Conservation (phyloP, 1,284 basidiomycete genomes). For the Sporisorium reilianum region DNA sequence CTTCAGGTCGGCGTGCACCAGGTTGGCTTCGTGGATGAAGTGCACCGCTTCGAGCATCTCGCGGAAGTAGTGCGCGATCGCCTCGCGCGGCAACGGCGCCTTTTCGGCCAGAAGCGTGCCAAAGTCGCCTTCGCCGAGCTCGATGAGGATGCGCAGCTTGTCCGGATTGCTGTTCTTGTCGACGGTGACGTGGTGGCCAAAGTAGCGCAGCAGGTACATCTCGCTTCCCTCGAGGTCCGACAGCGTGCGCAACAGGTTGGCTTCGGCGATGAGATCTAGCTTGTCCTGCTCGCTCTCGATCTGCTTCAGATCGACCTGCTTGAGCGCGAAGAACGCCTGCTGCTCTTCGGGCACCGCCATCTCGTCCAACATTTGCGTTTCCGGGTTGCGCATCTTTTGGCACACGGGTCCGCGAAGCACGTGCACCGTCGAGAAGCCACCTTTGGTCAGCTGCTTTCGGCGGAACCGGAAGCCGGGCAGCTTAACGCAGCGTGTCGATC, state of each 20-base stretch:
- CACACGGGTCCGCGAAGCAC: constrained; percentile 61
- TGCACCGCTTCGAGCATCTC: constrained; percentile 69
- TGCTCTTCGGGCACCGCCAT: constrained; percentile 54
- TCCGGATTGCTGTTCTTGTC: constrained; percentile 41
- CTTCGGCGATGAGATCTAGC: constrained; percentile 66
- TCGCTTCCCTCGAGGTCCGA: constrained; percentile 59
- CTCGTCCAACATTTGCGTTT: constrained; percentile 49
- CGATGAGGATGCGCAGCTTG: constrained; percentile 66
- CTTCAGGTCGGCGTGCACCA: constrained; percentile 68
- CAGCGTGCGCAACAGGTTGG: constrained; percentile 61
- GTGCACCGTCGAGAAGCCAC: constrained; percentile 68
- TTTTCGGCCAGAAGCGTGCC: constrained; percentile 54
- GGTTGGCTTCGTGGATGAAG: constrained; percentile 66
- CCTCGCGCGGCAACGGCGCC: constrained; percentile 48
- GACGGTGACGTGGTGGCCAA: constrained; percentile 62
- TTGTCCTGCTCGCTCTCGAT: constrained; percentile 64
- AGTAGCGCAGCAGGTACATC: constrained; percentile 65
- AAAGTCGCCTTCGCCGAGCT: constrained; percentile 67
- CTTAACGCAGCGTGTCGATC: constrained; percentile 46
- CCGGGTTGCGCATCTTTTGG: constrained; percentile 32
- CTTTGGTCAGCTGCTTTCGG: constrained; percentile 59
- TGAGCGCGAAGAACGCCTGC: constrained; percentile 67
- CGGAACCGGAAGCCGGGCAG: constrained; percentile 62
- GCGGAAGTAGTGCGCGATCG: constrained; percentile 61
- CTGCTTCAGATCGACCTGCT: constrained; percentile 66